phyloP scores from a whole-genome alignment of 768 basidiomycete genomes.

The Obba rivulosa region DNA sequence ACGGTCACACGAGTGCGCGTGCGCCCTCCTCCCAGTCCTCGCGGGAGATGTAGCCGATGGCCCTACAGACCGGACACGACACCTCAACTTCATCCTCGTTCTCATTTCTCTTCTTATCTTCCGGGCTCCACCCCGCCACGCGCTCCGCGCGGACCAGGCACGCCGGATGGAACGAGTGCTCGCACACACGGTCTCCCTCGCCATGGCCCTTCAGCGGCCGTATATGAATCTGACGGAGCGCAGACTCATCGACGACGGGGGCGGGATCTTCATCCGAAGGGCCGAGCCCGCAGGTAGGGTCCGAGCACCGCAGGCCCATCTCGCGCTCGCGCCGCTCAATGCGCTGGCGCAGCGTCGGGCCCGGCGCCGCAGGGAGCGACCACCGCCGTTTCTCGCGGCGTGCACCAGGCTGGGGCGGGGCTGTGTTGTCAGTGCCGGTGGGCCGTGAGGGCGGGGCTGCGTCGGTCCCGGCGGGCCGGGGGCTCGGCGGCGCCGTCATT shows the following conservation, averaged over 20 bases:
- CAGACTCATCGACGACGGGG: slow-evolving; percentile 15
- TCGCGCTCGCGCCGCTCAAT: slow-evolving; percentile 71
- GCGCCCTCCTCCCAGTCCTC: slow-evolving; percentile 57
- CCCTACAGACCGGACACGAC: slow-evolving; percentile 69
- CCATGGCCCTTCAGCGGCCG: slow-evolving; percentile 17
- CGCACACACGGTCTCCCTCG: slow-evolving; percentile 37
- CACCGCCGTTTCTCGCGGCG: slow-evolving; percentile 40
- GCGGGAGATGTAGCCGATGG: slow-evolving; percentile 52
- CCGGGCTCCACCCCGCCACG: slow-evolving; percentile 54
- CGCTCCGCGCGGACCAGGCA: slow-evolving; percentile 69
- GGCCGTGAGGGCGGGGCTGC: neutral
- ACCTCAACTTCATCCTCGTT: slow-evolving; percentile 47
- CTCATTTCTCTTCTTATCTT: slow-evolving; percentile 31
- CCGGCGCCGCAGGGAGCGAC: slow-evolving; percentile 59
- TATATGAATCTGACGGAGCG: slow-evolving; percentile 30
- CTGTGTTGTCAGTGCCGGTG: neutral
- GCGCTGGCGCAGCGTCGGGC: slow-evolving; percentile 65
- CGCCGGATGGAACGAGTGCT: slow-evolving; percentile 64
- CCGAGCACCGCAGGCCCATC: slow-evolving; percentile 65
- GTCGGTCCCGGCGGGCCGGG: neutral
- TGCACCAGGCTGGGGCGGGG: slow-evolving; percentile 1
- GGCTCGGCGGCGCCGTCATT: neutral
- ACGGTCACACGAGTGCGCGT: slow-evolving; percentile 18
- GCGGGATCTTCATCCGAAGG: slow-evolving; percentile 24
- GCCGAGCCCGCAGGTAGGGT: slow-evolving; percentile 69